Conservation (phyloP, 2,329 filamentous ascomycete genomes). For the Neopestalotiopsis clavispora region DNA sequence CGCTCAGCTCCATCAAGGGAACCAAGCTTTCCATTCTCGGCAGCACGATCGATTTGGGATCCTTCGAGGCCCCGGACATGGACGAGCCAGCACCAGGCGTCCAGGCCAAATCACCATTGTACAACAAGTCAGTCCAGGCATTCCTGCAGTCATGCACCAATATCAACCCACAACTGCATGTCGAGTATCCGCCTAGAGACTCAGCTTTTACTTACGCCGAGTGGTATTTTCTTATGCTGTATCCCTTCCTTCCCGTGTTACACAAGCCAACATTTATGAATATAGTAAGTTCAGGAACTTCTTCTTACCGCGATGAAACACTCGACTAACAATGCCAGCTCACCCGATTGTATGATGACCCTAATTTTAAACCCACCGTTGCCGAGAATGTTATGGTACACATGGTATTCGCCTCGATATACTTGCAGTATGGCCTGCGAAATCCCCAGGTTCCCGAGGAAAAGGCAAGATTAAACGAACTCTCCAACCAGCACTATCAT, state of each 20-base stretch:
- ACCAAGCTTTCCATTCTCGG: slow-evolving; percentile 80
- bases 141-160: slow-evolving; percentile 70
- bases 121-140: slow-evolving; percentile 75
- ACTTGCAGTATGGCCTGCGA: slow-evolving; percentile 76
- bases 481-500: slow-evolving; percentile 80
- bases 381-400: slow-evolving; percentile 75
- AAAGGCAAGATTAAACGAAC: slow-evolving; percentile 60
- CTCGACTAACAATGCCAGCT: slow-evolving; percentile 48
- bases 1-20: slow-evolving; percentile 75
- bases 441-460: slow-evolving; percentile 63
- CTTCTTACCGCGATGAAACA: slow-evolving; percentile 4
- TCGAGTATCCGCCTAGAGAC: slow-evolving; percentile 66
- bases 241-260: slow-evolving; percentile 76
- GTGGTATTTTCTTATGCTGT: slow-evolving; percentile 77
- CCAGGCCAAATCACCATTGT: slow-evolving; percentile 50
- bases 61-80: slow-evolving; percentile 70
- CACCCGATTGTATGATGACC: slow-evolving; percentile 72
- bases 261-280: slow-evolving; percentile 76
- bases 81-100: slow-evolving; percentile 60
- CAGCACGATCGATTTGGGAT: slow-evolving; percentile 78
- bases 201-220: slow-evolving; percentile 72
- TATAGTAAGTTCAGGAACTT: slow-evolving; percentile 55
- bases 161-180: slow-evolving; percentile 59
- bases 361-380: slow-evolving; percentile 62
- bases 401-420: slow-evolving; percentile 80